Percentiles rank a stretch among this genome's conserved stretches.
Conservation (phyloP, 306 rosid genomes). For the Dryas drummondii region DNA sequence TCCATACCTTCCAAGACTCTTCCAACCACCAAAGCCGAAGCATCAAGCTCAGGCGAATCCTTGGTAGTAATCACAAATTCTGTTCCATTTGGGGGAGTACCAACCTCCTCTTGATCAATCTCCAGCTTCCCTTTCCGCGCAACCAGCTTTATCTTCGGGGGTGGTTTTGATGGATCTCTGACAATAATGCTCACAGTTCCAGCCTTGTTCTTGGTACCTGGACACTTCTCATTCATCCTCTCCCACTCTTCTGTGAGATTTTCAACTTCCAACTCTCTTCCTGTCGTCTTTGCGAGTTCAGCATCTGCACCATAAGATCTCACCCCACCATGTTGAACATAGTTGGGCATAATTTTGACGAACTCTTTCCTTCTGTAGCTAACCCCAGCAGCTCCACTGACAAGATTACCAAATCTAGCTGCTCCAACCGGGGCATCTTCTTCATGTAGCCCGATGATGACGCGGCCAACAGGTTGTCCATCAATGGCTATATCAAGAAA, state of each 20-base stretch:
- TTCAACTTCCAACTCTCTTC: conserved; percentile 47
- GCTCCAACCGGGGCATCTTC: conserved; percentile 59
- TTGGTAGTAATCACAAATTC: conserved; percentile 63
- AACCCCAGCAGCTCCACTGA: conserved; percentile 80
- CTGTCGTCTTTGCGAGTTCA: conserved; percentile 56
- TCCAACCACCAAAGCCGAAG: conserved; percentile 43
- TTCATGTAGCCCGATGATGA: conserved; percentile 61
- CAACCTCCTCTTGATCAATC: conserved; percentile 81
- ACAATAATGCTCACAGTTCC: conserved; percentile 76
- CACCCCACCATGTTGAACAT: conserved; percentile 73
- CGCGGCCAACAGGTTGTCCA: conserved; percentile 66
- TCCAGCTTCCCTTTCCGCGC: conserved; percentile 80
- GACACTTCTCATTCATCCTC: conserved; percentile 43
- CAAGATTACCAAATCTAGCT: conserved; percentile 64
- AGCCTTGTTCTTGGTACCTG: conserved; percentile 73
- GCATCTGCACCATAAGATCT: conserved; percentile 83
- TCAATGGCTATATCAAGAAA: conserved; percentile 73
- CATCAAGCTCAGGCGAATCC: conserved; percentile 75
- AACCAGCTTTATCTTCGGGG: conserved; percentile 70
- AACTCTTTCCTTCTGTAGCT: conserved; percentile 93
- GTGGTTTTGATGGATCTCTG: conserved; percentile 79
- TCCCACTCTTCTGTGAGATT: conserved; percentile 69
- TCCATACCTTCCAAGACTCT: conserved; percentile 64
- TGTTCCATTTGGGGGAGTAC: conserved; percentile 67
- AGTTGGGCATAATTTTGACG: conserved; percentile 65